Base-by-base conservation (phyloP, 2,329 filamentous ascomycete species). In the Cyphellophora europaea region DNA sequence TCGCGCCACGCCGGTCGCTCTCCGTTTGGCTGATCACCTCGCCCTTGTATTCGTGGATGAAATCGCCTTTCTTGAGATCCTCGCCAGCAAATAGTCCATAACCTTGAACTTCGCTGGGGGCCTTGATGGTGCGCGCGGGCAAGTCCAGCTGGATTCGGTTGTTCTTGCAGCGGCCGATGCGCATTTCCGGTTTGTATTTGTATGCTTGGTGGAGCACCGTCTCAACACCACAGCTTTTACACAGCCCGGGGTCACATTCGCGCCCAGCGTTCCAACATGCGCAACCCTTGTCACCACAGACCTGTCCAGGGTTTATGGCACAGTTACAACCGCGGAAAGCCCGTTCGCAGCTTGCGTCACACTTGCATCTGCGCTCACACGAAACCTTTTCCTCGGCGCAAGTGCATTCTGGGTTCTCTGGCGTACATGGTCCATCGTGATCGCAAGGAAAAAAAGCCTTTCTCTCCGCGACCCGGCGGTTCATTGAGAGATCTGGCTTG, bases 201-300 rank as follows among this genome's bases (percentile, higher is more conserved):
- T 83, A 79, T n/a, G 65, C 58, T 0, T 80, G 81, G 49, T 88
- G 76, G 3, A 83, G 71, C 2, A 82, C 70, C 39, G 83, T 74
- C 8, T 64, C 53, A 0, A 79, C 81, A 17, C 83, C 83, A 47
- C 85, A 91, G 6, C 64, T 67, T 11, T 68, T 68, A 50, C 85
- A 93, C 10, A 89, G 65, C 39, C 81, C 75, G 2, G 83, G 77
- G 48, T 91, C 85, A 51, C 85, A 93, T 58, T 93, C 85, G 25
- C 85, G 72, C 46, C 83, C 81, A 34, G 85, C 66, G 49, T 72
- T 67, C 13, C 77, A 66, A 49, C 85, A 93, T 11, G 81, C 77
- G 52, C 85, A 91, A 3, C 38, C 27, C 25, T 28, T 36, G 19
- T 49, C 47, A 14, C 44, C 36, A 38, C 49, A 52, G 21, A 36